Evolutionary conservation across 1,284 basidiomycete species (phyloP).

Genomic region (Boletellus deceptivus): DNA sequence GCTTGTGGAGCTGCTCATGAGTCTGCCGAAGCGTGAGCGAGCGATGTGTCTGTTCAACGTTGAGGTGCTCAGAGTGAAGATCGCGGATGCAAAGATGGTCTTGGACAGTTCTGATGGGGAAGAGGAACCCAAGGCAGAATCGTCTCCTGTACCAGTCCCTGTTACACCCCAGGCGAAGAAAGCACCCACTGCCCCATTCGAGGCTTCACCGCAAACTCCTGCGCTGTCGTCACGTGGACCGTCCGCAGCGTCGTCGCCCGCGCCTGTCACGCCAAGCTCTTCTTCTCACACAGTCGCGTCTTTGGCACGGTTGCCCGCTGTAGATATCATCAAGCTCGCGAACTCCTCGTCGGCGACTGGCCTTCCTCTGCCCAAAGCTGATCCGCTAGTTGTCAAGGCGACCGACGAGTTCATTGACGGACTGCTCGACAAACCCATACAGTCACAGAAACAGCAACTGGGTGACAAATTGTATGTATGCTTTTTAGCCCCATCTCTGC

Average conservation of each 20-base stretch:
- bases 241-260: slow-evolving; percentile 66
- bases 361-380: slow-evolving; percentile 67
- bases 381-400: slow-evolving; percentile 62
- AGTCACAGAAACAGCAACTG: slow-evolving; percentile 77
- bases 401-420: slow-evolving; percentile 80
- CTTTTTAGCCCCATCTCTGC: background rate
- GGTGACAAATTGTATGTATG: slow-evolving; percentile 72
- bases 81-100: slow-evolving; percentile 80
- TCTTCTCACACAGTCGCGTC: slow-evolving; percentile 52
- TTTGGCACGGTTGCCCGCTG: slow-evolving; percentile 64
- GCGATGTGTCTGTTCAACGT: slow-evolving; percentile 88
- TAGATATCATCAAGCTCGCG: slow-evolving; percentile 66
- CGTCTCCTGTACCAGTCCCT: slow-evolving; percentile 31
- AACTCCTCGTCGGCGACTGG: slow-evolving; percentile 53
- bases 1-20: slow-evolving; percentile 78
- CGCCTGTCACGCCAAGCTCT: slow-evolving; percentile 49
- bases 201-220: slow-evolving; percentile 64
- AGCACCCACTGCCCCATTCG: slow-evolving; percentile 37
- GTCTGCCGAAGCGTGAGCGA: slow-evolving; percentile 82
- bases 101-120: slow-evolving; percentile 68
- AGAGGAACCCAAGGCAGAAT: slow-evolving; percentile 37
- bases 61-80: slow-evolving; percentile 74
- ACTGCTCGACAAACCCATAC: slow-evolving; percentile 58
- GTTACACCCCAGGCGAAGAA: slow-evolving; percentile 65
- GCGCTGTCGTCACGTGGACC: slow-evolving; percentile 70